Conservation (phyloP, 1,284 basidiomycete species). For the Sphaerobolus stellatus region DNA sequence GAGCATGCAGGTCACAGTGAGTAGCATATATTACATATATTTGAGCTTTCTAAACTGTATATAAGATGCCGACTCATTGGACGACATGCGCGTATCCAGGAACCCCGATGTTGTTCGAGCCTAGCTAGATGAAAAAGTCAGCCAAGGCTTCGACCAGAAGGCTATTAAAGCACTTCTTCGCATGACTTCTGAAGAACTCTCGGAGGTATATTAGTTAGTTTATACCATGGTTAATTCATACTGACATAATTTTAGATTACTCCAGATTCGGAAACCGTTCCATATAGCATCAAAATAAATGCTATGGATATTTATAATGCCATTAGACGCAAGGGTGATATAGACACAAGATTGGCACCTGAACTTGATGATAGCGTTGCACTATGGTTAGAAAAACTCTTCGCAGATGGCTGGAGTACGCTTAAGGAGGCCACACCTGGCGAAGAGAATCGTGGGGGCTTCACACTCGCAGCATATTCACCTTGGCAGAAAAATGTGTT, state of each 20-base stretch:
- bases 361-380: background rate
- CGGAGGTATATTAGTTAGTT: too few relatives aligned
- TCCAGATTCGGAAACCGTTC: background rate
- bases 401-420: background rate
- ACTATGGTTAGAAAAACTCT: background rate
- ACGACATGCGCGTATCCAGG: too few relatives aligned
- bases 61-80: too few relatives aligned
- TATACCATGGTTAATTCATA: too few relatives aligned
- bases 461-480: background rate
- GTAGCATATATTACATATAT: too few relatives aligned
- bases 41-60: too few relatives aligned
- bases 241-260: background rate
- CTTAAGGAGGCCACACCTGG: background rate
- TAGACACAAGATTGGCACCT: background rate
- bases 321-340: background rate
- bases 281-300: constrained; percentile 1
- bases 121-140: too few relatives aligned
- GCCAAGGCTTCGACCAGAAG: too few relatives aligned
- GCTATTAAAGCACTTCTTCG: too few relatives aligned
- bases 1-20: too few relatives aligned
- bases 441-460: background rate
- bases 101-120: too few relatives aligned
- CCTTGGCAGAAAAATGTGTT: background rate
- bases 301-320: constrained; percentile 1
- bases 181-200: too few relatives aligned